A percentile compares a stretch with the other conserved stretches of the same genome.
Evolutionary conservation across 768 basidiomycete species (phyloP).

Genomic region (Auricularia cornea): DNA sequence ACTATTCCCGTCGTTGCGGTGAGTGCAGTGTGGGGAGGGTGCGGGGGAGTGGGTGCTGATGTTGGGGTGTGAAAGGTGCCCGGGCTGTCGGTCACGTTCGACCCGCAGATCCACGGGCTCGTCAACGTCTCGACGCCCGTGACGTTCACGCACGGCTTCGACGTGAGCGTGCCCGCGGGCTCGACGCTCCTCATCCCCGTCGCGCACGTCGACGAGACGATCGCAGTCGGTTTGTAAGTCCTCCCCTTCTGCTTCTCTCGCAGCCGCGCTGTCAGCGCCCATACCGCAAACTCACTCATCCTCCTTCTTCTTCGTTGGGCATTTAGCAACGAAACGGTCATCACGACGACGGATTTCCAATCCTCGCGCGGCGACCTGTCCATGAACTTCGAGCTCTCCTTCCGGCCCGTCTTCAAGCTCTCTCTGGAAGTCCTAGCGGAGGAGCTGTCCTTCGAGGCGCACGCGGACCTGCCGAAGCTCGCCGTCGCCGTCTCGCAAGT

Average conservation of each 20-base stretch:
- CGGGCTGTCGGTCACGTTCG: not conserved
- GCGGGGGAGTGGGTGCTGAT: not conserved
- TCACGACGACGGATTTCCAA: not conserved
- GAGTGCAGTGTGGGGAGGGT: not conserved
- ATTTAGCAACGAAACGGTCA: not conserved
- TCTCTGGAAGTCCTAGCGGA: not conserved
- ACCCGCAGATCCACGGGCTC: not conserved
- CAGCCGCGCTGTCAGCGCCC: too few relatives aligned
- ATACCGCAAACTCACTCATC: too few relatives aligned
- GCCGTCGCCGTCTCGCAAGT: not conserved
- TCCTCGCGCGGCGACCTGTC: not conserved
- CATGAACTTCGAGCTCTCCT: not conserved
- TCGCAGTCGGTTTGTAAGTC: not conserved
- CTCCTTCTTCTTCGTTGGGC: too few relatives aligned
- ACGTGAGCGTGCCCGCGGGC: not conserved
- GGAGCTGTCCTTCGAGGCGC: not conserved
- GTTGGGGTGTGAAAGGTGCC: not conserved
- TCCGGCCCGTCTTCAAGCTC: not conserved
- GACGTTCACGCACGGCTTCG: conserved; percentile 1
- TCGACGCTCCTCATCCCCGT: not conserved
- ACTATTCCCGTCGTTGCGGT: not conserved
- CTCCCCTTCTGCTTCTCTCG: too few relatives aligned
- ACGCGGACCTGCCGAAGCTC: not conserved
- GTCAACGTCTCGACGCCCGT: not conserved
- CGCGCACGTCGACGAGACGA: not conserved